These are phyloP conservation scores for Starmerella sirachaensis DNA, from an alignment of 805 yeast genomes.

Conservation along the genomic window DNA sequence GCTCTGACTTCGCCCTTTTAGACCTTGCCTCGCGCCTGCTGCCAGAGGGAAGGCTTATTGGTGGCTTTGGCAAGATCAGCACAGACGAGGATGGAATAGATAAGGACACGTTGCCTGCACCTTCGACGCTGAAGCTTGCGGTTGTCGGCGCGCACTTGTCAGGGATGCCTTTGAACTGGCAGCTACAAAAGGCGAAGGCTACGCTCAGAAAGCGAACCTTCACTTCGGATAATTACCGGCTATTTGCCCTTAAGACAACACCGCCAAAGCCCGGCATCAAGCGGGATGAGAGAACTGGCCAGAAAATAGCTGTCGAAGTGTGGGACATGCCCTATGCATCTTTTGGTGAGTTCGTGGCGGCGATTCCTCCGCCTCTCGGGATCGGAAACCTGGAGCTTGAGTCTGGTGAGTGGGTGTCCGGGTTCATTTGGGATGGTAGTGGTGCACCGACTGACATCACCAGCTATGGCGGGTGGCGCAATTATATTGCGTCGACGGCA, in stretches of 20 bases:
- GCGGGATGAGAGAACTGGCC: conserved; percentile 39
- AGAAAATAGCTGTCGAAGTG: conserved; percentile 55
- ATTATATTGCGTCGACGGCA: conserved; percentile 34
- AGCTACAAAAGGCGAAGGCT: conserved; percentile 74
- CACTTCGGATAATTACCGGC: conserved; percentile 58
- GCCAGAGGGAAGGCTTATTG: conserved; percentile 42
- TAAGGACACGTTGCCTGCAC: conserved; percentile 15
- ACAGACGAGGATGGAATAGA: conserved; percentile 22
- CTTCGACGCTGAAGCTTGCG: conserved; percentile 52
- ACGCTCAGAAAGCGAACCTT: conserved; percentile 49
- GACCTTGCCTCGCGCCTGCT: conserved; percentile 70
- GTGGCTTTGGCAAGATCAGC: conserved; percentile 37
- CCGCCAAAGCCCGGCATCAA: conserved; percentile 92
- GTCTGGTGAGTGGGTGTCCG: conserved; percentile 74
- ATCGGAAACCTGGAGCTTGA: conserved; percentile 83
- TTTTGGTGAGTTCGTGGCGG: conserved; percentile 71
- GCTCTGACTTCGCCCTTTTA: conserved; percentile 77
- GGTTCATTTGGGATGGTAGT: conserved; percentile 83
- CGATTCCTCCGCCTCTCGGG: conserved; percentile 92
- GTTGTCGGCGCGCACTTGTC: conserved; percentile 94
- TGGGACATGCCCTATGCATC: conserved; percentile 67
- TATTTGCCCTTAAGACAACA: conserved; percentile 58
- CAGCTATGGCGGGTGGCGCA: conserved; percentile 78
- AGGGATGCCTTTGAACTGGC: conserved; percentile 91
- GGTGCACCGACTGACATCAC: conserved; percentile 69